A percentile compares a stretch with the other conserved stretches of the same genome.
Conservation (phyloP, 2,329 filamentous ascomycete species). For the Tolypocladium cylindrosporum region DNA sequence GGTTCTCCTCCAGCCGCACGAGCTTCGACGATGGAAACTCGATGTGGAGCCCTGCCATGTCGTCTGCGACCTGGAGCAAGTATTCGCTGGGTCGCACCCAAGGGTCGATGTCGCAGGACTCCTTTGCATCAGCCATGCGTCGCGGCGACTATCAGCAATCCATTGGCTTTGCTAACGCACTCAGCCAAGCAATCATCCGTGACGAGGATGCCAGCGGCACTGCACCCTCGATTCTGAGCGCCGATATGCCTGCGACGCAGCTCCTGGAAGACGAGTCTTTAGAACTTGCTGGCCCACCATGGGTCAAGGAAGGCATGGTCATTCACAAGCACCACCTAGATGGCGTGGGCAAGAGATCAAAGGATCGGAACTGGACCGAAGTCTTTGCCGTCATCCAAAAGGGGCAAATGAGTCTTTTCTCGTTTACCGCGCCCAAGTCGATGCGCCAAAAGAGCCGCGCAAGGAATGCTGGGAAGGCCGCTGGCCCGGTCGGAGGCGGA, state of each 20-base stretch:
- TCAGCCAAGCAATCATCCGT: slow-evolving; percentile 93
- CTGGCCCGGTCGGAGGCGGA: slow-evolving; percentile 74
- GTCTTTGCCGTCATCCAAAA: slow-evolving; percentile 95
- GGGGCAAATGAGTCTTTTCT: slow-evolving; percentile 88
- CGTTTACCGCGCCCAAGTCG: slow-evolving; percentile 77
- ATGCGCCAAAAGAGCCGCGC: slow-evolving; percentile 55
- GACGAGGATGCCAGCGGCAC: slow-evolving; percentile 59
- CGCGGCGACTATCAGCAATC: slow-evolving; percentile 85
- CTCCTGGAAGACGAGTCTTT: slow-evolving; percentile 88
- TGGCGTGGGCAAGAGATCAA: slow-evolving; percentile 80
- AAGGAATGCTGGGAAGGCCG: slow-evolving; percentile 37
- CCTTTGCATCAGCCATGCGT: slow-evolving; percentile 67
- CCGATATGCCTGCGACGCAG: slow-evolving; percentile 48
- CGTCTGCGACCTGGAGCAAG: slow-evolving; percentile 93
- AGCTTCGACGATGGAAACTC: slow-evolving; percentile 88
- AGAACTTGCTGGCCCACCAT: slow-evolving; percentile 86
- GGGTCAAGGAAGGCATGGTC: slow-evolving; percentile 93
- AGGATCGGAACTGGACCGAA: slow-evolving; percentile 88
- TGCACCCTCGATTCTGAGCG: slow-evolving; percentile 43
- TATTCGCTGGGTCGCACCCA: slow-evolving; percentile 86
- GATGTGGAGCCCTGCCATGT: slow-evolving; percentile 74
- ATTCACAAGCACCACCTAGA: slow-evolving; percentile 97
- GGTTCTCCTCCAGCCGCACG: slow-evolving; percentile 81
- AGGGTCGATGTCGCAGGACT: slow-evolving; percentile 86
- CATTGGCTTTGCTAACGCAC: slow-evolving; percentile 92